Evolutionary conservation across 2,329 filamentous ascomycete species (phyloP), one percentile per base, ranked within the genome.

Genomic region (Ophiostoma sp.): DNA sequence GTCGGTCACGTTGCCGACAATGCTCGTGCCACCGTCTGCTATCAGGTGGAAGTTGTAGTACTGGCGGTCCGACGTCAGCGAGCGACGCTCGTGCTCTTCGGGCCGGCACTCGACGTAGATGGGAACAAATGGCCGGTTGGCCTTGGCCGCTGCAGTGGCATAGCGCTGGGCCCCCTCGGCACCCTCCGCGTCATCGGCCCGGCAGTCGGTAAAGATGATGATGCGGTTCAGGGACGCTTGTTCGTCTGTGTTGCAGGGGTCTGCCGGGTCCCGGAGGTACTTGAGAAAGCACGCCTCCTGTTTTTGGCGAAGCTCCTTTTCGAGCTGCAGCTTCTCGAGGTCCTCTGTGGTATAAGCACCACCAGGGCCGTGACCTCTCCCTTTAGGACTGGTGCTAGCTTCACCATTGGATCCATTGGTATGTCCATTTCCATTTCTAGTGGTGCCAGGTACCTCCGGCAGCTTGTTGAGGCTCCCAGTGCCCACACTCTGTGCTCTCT

Each of bases 151-250:
- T 1, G 75, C 74, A 6, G 68, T 58, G 42, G 72, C 73, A 8
- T 76, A 75, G 5, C 73, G 72, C 18, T 45, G 70, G 1, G 75
- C 72, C 5, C 71, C 67, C 11, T 68, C 67, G 1, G 71, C 72
- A 5, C 75, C 76, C 14, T 65, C 60, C 2, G 68, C 69, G 6
- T 73, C 75, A 67, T 75, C 73, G 42, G 74, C 71, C 7, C 72
- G 71, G 71, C 72, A 76, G 70, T 75, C 72, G 11, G 75, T 75
- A 49, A 77, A 73, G 64, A 77, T 72, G 65, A 74, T 70, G 40
- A 74, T 67, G 66, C 73, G 73, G 44, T 66, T 12, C 16, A 47
- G 14, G 16, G 16, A 6, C 8, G 63, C n/a, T 18, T 45, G 18
- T 27, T 45, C 52, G 11, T 40, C 27, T 2, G 12, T 12, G 36